Percentiles rank a stretch among this genome's conserved stretches.
Conservation (phyloP, 2,329 filamentous ascomycete genomes). For the Drechslerella coelobrocha region DNA sequence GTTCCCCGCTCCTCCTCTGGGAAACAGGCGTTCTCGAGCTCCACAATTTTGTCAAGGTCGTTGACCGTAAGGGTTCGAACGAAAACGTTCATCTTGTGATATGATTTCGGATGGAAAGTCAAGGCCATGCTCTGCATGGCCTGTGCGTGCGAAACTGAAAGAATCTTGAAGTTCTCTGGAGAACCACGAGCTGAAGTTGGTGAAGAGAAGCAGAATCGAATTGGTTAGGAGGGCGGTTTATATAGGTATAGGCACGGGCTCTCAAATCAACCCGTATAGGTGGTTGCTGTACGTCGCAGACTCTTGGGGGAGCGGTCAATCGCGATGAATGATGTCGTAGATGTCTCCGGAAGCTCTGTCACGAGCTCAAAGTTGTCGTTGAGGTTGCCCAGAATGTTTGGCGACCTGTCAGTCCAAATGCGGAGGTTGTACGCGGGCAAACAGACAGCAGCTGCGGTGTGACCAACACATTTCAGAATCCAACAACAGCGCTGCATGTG, state of each 20-base stretch:
- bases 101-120: slow-evolving; percentile 44
- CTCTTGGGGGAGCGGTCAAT: not conserved
- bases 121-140: slow-evolving; percentile 51
- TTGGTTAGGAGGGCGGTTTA: not conserved
- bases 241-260: not conserved
- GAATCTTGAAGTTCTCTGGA: slow-evolving; percentile 19
- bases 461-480: slow-evolving; percentile 35
- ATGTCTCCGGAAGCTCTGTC: slow-evolving; percentile 39
- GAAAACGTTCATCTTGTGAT: slow-evolving; percentile 36
- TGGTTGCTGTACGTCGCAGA: not conserved
- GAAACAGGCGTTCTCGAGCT: slow-evolving; percentile 43
- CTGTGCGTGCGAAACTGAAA: slow-evolving; percentile 36
- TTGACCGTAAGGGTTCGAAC: slow-evolving; percentile 42
- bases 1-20: slow-evolving; percentile 34
- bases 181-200: not conserved
- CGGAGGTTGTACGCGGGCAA: slow-evolving; percentile 19
- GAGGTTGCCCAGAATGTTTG: slow-evolving; percentile 30
- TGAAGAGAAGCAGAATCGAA: not conserved
- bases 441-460: slow-evolving; percentile 4
- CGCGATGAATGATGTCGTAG: slow-evolving; percentile 21
- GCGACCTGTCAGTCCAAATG: slow-evolving; percentile 13
- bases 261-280: not conserved
- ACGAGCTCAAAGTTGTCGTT: slow-evolving; percentile 42
- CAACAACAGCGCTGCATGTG: slow-evolving; percentile 14
- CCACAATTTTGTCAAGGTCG: slow-evolving; percentile 46